Conservation (phyloP, 2,329 filamentous ascomycete species). For the Pseudogymnoascus sp. region DNA sequence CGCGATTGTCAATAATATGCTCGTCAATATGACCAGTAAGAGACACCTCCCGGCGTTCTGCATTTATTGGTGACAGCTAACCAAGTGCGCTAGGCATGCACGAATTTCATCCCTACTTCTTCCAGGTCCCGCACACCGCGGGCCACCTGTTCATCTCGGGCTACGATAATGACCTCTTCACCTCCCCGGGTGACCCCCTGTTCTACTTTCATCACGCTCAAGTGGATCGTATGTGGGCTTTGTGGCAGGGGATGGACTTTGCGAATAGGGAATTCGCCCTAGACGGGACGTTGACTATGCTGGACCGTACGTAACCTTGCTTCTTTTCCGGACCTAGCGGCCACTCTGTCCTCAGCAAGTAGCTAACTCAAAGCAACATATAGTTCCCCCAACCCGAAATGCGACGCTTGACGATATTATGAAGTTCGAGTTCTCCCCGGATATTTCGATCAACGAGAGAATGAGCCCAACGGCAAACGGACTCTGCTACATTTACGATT, state of each 20-base stretch:
- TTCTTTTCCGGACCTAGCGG: background rate
- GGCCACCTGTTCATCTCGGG: background rate
- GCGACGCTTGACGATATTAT: conserved; percentile 35
- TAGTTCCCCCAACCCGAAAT: conserved; percentile 31
- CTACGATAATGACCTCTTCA: background rate
- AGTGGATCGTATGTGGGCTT: conserved; percentile 17
- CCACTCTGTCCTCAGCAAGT: background rate
- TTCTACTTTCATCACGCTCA: conserved; percentile 20
- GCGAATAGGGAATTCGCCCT: conserved; percentile 22
- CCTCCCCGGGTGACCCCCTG: conserved; percentile 12
- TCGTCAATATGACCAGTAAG: conserved; percentile 22
- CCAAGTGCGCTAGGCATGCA: conserved; percentile 36
- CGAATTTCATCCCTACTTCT: conserved; percentile 11
- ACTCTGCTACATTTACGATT: background rate
- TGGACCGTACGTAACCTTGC: conserved; percentile 22
- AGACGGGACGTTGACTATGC: conserved; percentile 35
- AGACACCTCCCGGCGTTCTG: background rate
- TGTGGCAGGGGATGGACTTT: conserved; percentile 39
- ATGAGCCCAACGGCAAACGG: background rate
- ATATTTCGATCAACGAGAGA: background rate
- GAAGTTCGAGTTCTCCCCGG: conserved; percentile 18
- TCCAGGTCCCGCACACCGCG: background rate
- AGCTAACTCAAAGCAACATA: background rate
- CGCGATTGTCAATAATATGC: conserved; percentile 29
- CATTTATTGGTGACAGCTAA: conserved; percentile 30